Evolutionary conservation across 306 rosid genomes (phyloP).

Genomic region (Rosa rugosa): DNA sequence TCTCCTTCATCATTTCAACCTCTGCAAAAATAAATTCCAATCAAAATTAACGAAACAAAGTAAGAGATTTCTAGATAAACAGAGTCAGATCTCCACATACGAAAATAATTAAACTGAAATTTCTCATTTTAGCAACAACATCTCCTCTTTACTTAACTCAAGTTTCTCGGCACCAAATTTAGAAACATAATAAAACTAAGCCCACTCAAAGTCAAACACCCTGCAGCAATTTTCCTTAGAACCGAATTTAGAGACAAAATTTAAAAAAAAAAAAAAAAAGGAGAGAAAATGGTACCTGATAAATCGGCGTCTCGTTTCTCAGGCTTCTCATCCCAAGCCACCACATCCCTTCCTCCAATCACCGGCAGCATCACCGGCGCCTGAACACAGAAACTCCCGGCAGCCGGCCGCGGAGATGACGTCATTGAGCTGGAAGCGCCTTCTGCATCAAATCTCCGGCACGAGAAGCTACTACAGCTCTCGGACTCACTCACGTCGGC

Average conservation of each 20-base stretch:
- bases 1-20: slow-evolving; percentile 94
- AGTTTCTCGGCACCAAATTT: neutral
- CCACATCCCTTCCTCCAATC: slow-evolving; percentile 70
- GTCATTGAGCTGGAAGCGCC: slow-evolving; percentile 77
- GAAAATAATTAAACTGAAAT: neutral
- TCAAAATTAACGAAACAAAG: neutral
- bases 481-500: slow-evolving; percentile 96
- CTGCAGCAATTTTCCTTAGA: neutral
- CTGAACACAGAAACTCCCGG: slow-evolving; percentile 44
- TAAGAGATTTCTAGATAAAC: neutral
- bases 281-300: slow-evolving; percentile 43
- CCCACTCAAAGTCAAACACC: neutral
- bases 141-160: neutral
- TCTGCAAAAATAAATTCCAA: slow-evolving; percentile 33
- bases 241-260: neutral
- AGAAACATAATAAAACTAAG: neutral
- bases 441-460: slow-evolving; percentile 66
- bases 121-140: neutral
- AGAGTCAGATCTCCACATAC: neutral
- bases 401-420: slow-evolving; percentile 55
- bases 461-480: slow-evolving; percentile 78
- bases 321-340: slow-evolving; percentile 65
- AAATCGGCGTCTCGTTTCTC: slow-evolving; percentile 49
- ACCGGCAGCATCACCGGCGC: slow-evolving; percentile 65
- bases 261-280: too few species aligned